Percentiles rank a stretch among this genome's conserved stretches.
phyloP scores from a whole-genome alignment of 768 basidiomycete species.

The Brasilioporus rufonigricans region DNA sequence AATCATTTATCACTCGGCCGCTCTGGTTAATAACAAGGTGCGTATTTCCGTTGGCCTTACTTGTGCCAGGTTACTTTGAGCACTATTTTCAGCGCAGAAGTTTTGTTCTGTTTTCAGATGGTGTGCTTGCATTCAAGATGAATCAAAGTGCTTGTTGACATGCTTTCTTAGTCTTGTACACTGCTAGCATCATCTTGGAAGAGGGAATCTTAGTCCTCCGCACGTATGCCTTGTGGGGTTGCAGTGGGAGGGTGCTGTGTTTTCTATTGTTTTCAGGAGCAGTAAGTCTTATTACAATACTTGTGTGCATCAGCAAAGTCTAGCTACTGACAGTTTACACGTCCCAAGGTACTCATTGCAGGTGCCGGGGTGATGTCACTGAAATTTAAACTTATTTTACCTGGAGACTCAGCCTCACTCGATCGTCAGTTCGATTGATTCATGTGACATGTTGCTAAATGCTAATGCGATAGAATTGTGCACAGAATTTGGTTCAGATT shows the following conservation, averaged over 20 bases:
- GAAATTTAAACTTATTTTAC: slow-evolving; percentile 8
- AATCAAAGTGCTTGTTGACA: not conserved
- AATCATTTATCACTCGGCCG: not conserved
- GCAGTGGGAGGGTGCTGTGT: slow-evolving; percentile 12
- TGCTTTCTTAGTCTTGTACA: slow-evolving; percentile 11
- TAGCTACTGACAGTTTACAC: not conserved
- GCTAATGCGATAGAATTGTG: slow-evolving; percentile 7
- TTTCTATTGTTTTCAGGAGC: slow-evolving; percentile 18
- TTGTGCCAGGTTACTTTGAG: not conserved
- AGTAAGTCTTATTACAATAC: slow-evolving; percentile 4
- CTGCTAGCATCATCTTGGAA: slow-evolving; percentile 10
- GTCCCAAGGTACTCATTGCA: slow-evolving; percentile 14
- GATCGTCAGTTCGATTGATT: slow-evolving; percentile 18
- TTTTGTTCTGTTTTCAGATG: slow-evolving; percentile 18
- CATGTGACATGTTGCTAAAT: not conserved
- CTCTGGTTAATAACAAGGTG: slow-evolving; percentile 2
- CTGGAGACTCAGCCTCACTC: slow-evolving; percentile 13
- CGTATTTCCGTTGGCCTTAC: not conserved
- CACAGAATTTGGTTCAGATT: slow-evolving; percentile 20
- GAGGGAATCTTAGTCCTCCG: slow-evolving; percentile 25
- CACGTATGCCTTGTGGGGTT: slow-evolving; percentile 27
- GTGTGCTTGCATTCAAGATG: not conserved
- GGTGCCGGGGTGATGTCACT: slow-evolving; percentile 9
- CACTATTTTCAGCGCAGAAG: slow-evolving; percentile 15
- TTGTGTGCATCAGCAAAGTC: not conserved